A percentile compares a stretch with the other conserved stretches of the same genome.
Conservation (phyloP, 2,329 filamentous ascomycete species). For the Parascedosporium putredinis region DNA sequence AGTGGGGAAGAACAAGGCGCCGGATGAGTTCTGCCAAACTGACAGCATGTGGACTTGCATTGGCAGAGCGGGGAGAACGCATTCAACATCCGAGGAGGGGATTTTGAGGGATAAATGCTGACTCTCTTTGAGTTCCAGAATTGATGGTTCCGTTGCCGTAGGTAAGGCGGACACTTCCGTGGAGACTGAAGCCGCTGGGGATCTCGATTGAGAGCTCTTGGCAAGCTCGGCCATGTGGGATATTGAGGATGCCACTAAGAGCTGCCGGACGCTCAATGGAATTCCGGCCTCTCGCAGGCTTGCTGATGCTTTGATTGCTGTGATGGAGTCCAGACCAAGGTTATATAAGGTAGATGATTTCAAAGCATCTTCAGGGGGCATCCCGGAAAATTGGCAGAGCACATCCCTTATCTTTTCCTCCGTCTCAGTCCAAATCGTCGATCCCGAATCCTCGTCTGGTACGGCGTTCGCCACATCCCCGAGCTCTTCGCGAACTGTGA, state of each 20-base stretch:
- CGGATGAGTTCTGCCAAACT: slow-evolving; percentile 59
- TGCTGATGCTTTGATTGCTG: slow-evolving; percentile 71
- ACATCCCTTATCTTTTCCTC: slow-evolving; percentile 33
- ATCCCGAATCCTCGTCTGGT: too few relatives aligned
- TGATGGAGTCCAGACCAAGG: slow-evolving; percentile 84
- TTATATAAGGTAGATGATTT: slow-evolving; percentile 63
- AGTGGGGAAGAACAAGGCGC: slow-evolving; percentile 60
- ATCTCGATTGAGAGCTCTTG: background rate
- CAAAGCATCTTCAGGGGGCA: slow-evolving; percentile 46
- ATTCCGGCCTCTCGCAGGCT: slow-evolving; percentile 56
- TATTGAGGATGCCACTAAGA: slow-evolving; percentile 58
- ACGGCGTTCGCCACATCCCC: background rate
- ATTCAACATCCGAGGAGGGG: slow-evolving; percentile 35
- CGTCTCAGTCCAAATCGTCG: slow-evolving; percentile 24
- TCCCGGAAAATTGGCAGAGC: slow-evolving; percentile 48
- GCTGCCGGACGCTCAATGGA: slow-evolving; percentile 55
- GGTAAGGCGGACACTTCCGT: too few relatives aligned
- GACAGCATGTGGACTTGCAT: slow-evolving; percentile 76
- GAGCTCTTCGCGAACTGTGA: slow-evolving; percentile 5
- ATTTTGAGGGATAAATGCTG: background rate
- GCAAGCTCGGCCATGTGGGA: slow-evolving; percentile 44
- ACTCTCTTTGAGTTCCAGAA: background rate
- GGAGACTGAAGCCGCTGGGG: too few relatives aligned
- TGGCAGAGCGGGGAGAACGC: slow-evolving; percentile 57
- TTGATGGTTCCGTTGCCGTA: too few relatives aligned